Evolutionary conservation across 768 basidiomycete species (phyloP).

Genomic region (Exsudoporus frostii): DNA sequence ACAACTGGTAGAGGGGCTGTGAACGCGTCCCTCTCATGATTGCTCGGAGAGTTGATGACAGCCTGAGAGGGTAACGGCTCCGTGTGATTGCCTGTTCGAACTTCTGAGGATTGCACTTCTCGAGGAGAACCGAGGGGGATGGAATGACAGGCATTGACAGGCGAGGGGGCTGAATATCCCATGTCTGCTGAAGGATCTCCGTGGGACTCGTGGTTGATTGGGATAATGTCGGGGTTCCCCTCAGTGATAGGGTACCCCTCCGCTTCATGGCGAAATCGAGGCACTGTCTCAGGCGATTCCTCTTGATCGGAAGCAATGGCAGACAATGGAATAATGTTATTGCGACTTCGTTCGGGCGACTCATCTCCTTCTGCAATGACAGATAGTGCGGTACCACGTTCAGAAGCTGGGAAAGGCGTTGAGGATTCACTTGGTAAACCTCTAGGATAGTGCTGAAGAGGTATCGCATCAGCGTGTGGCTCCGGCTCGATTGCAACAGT

Average conservation of each 20-base stretch:
- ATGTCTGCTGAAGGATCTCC: slow-evolving; percentile 17
- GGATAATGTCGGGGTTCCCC: not conserved
- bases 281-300: not conserved
- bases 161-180: slow-evolving; percentile 24
- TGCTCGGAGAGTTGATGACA: slow-evolving; percentile 1
- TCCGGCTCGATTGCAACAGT: slow-evolving; percentile 3
- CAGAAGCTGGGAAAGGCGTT: slow-evolving; percentile 21
- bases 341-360: slow-evolving; percentile 38
- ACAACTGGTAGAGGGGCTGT: slow-evolving; percentile 23
- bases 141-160: slow-evolving; percentile 37
- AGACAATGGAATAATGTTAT: not conserved
- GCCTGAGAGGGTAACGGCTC: slow-evolving; percentile 18
- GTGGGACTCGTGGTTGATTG: slow-evolving; percentile 1
- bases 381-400: slow-evolving; percentile 49
- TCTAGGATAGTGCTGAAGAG: slow-evolving; percentile 1
- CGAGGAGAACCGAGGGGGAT: slow-evolving; percentile 38
- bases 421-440: not conserved
- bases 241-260: not conserved
- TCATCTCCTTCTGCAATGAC: slow-evolving; percentile 74
- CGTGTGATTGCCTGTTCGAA: slow-evolving; percentile 8
- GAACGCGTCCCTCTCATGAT: slow-evolving; percentile 17
- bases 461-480: not conserved
- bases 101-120: slow-evolving; percentile 1
- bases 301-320: not conserved
- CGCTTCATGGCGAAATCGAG: not conserved